Percentiles rank a stretch among this genome's conserved stretches.
Conservation (phyloP, 768 basidiomycete species). For the Leccinum broughii region DNA sequence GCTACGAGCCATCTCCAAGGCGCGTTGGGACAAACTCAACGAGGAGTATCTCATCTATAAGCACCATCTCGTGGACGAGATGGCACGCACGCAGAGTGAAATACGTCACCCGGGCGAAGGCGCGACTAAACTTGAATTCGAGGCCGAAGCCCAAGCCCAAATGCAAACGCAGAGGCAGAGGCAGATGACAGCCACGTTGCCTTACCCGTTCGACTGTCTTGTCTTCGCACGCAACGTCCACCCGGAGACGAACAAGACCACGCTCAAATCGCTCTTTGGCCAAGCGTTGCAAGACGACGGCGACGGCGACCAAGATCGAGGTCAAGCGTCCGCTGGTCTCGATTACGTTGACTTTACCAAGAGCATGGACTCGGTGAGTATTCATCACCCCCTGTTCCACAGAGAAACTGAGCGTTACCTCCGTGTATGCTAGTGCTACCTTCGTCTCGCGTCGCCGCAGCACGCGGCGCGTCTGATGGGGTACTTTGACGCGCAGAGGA, state of each 20-base stretch:
- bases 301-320: not conserved
- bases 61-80: constrained; percentile 49
- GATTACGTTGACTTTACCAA: constrained; percentile 84
- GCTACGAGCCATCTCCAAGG: constrained; percentile 56
- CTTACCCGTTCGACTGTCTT: constrained; percentile 66
- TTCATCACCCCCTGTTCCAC: not conserved
- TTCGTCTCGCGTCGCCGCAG: constrained; percentile 59
- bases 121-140: not conserved
- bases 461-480: constrained; percentile 48
- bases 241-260: constrained; percentile 78
- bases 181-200: constrained; percentile 28
- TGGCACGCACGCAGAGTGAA: constrained; percentile 26
- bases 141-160: not conserved
- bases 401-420: not conserved
- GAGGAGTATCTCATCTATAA: constrained; percentile 71
- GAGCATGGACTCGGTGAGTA: constrained; percentile 64
- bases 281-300: constrained; percentile 35
- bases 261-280: constrained; percentile 60
- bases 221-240: constrained; percentile 72
- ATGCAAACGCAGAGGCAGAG: not conserved
- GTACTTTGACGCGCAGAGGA: constrained; percentile 41
- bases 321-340: constrained; percentile 37
- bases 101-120: not conserved
- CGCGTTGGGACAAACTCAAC: constrained; percentile 62
- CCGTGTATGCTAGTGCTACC: constrained; percentile 55